Percentiles rank a stretch among this genome's conserved stretches.
phyloP scores from a whole-genome alignment of 75 land plant genomes.

The Isoetes taiwanensis region DNA sequence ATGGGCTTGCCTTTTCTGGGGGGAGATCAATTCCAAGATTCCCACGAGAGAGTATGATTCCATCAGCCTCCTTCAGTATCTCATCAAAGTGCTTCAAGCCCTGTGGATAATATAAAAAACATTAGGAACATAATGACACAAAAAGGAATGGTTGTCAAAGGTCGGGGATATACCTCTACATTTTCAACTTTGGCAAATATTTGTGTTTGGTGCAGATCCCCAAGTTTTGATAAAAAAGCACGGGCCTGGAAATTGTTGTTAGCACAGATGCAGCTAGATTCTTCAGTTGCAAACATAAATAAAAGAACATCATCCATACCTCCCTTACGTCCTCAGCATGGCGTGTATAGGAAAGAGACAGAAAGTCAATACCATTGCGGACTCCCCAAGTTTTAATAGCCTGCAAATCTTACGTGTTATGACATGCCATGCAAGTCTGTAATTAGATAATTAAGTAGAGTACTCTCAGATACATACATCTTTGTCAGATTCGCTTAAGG shows the following conservation, averaged over 20 bases:
- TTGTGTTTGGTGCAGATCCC: slow-evolving; percentile 68
- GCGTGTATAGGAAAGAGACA: slow-evolving; percentile 74
- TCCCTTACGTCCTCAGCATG: slow-evolving; percentile 81
- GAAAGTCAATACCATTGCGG: slow-evolving; percentile 65
- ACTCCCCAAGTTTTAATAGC: slow-evolving; percentile 74
- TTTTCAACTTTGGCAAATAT: slow-evolving; percentile 94
- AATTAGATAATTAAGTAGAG: no score
- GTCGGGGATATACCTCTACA: slow-evolving; percentile 37
- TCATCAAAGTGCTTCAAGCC: slow-evolving; percentile 90
- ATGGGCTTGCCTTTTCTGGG: slow-evolving; percentile 93
- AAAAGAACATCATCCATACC: slow-evolving; percentile 26
- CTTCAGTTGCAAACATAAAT: no score
- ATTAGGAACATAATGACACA: not conserved
- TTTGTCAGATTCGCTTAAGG: slow-evolving; percentile 71
- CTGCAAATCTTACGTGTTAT: slow-evolving; percentile 29
- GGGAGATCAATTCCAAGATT: slow-evolving; percentile 92
- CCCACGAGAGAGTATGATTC: slow-evolving; percentile 85
- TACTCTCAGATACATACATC: slow-evolving; percentile 24
- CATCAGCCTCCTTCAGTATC: slow-evolving; percentile 92
- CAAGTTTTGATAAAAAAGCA: slow-evolving; percentile 51
- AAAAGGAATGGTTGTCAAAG: not conserved
- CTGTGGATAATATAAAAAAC: slow-evolving; percentile 17
- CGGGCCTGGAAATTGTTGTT: slow-evolving; percentile 50
- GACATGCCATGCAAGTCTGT: no score
- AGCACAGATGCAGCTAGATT: no score